A percentile compares a stretch with the other conserved stretches of the same genome.
Conservation (phyloP, 2,329 filamentous ascomycete species). For the Remersonia thermophila region DNA sequence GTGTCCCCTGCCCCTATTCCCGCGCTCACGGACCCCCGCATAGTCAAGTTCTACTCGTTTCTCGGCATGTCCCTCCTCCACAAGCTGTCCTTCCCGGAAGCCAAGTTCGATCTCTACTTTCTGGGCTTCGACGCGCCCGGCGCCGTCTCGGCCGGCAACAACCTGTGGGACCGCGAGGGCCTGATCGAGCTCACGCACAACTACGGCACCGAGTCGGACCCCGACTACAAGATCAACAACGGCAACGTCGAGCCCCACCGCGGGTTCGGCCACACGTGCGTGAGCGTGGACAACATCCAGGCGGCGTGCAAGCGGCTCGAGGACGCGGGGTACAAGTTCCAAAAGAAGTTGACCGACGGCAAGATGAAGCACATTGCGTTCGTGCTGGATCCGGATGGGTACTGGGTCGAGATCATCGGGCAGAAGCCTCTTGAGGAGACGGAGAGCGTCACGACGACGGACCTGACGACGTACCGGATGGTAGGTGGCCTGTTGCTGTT, state of each 20-base stretch:
- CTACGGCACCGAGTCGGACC: constrained; percentile 81
- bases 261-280: constrained; percentile 76
- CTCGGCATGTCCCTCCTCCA: constrained; percentile 77
- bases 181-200: constrained; percentile 76
- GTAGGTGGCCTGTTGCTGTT: constrained; percentile 21
- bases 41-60: constrained; percentile 86
- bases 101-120: constrained; percentile 94
- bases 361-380: constrained; percentile 84
- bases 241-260: constrained; percentile 83
- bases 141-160: constrained; percentile 60
- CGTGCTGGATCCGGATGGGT: constrained; percentile 74
- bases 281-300: constrained; percentile 74
- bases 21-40: neutral
- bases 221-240: constrained; percentile 68
- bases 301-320: constrained; percentile 82
- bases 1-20: constrained; percentile 10
- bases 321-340: constrained; percentile 82
- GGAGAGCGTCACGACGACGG: constrained; percentile 58
- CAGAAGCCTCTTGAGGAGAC: constrained; percentile 61
- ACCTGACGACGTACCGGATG: constrained; percentile 63
- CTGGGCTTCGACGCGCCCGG: constrained; percentile 72
- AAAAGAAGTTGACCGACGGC: constrained; percentile 88
- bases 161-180: constrained; percentile 70
- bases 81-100: constrained; percentile 70
- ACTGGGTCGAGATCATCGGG: constrained; percentile 76